These are phyloP conservation scores for Phytophthora quininea DNA, from an alignment of 352 stramenopile species.

Conservation along the genomic window DNA sequence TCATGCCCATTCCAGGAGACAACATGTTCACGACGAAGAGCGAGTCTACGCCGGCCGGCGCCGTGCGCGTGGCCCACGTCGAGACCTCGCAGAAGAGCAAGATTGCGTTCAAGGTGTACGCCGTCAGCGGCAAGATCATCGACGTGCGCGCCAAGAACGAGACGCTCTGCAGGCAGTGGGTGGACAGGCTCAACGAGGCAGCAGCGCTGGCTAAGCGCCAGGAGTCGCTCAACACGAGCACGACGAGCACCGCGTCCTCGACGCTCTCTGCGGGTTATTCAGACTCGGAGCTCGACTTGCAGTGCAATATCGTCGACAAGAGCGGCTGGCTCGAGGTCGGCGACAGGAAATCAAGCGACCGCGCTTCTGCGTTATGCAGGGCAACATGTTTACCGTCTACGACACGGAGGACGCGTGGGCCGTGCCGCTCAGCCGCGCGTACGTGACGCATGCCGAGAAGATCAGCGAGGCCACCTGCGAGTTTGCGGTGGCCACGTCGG, in stretches of 20 bases:
- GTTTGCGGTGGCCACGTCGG: slow-evolving; percentile 68
- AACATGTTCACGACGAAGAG: slow-evolving; percentile 77
- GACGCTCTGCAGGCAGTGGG: slow-evolving; percentile 71
- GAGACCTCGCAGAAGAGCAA: slow-evolving; percentile 77
- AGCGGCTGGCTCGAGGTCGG: slow-evolving; percentile 80
- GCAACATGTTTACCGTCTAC: slow-evolving; percentile 85
- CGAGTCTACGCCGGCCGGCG: slow-evolving; percentile 68
- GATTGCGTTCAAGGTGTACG: slow-evolving; percentile 86
- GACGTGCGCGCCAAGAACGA: slow-evolving; percentile 84
- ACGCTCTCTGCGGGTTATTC: slow-evolving; percentile 67
- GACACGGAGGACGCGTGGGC: slow-evolving; percentile 84
- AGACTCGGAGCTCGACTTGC: slow-evolving; percentile 72
- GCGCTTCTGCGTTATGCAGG: slow-evolving; percentile 81
- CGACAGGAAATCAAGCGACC: slow-evolving; percentile 77
- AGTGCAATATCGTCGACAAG: slow-evolving; percentile 81
- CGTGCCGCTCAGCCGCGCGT: slow-evolving; percentile 75
- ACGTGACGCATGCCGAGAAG: slow-evolving; percentile 75
- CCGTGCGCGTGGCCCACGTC: slow-evolving; percentile 78
- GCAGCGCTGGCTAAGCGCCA: slow-evolving; percentile 74
- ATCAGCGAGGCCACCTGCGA: slow-evolving; percentile 61
- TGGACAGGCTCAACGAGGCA: slow-evolving; percentile 75
- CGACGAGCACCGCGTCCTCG: slow-evolving; percentile 74
- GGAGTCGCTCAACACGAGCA: slow-evolving; percentile 76
- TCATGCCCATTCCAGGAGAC: slow-evolving; percentile 65
- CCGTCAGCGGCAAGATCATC: slow-evolving; percentile 84